Evolutionary conservation across 2,329 filamentous ascomycete species (phyloP), one percentile per base, ranked within the genome.

Genomic region (Sclerotinia subarctica): DNA sequence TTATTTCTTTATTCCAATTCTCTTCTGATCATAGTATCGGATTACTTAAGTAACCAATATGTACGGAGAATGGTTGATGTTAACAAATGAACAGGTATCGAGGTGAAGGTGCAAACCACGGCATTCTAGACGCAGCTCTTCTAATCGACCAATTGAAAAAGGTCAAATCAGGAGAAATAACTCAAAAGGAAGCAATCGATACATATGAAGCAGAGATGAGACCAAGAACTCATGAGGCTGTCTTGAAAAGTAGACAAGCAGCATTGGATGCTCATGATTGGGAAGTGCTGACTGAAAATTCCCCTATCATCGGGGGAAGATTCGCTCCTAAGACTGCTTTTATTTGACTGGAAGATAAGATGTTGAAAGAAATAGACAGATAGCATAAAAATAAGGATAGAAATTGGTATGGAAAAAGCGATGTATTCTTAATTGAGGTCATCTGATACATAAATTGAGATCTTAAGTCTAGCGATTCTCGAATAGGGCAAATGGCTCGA

Each of bases 21-120:
- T 8, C 3, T 19, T 8, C 35, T 35, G 19, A 42, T 21, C 21
- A 17, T 49, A 7, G 10, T 17, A 32, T n/a, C 13, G 13, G 17
- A 2, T 6, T 42, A 2, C 26, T 42, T 17, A 42, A 42, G 5
- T 17, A 2, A 5, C 15, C 38, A 17, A 42, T 42, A 42, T 42
- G 13, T 0, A 32, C 7, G 3, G n/a, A n/a, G 17, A 13, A 47
- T 42, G 19, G 21, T n/a, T 19, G 17, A 24, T 29, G 15, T 26
- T 49, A 5, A 59, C 21, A 21, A 19, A 51, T 4, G 13, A 60
- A 59, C 17, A 66, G 64, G 64, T 76, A 83, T 72, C 80, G 85
- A 6, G 85, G 85, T 2, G 85, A 87, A 75, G 85, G 83, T 1
- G 84, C 84, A 8, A 87, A 87, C 70, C 84, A 86, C 65, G 84